Evolutionary conservation across 352 stramenopile species (phyloP).

Genomic region (Phytophthora pluvialis): DNA sequence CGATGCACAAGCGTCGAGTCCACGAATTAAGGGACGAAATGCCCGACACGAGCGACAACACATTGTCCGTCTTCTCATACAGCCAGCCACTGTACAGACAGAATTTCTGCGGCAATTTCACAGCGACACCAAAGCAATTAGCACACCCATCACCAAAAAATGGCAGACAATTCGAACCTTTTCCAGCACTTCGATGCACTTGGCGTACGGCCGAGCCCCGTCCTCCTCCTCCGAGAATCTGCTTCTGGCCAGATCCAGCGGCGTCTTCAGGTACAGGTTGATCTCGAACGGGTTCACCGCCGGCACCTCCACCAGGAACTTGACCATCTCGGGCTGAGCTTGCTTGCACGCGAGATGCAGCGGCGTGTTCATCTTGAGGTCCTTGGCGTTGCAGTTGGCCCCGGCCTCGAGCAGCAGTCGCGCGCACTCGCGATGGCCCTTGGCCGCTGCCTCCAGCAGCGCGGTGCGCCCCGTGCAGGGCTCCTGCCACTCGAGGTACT

Average conservation of each 20-base stretch:
- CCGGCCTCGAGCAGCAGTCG: slow-evolving; percentile 46
- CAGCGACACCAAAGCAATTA: slow-evolving; percentile 11
- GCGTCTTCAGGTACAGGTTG: slow-evolving; percentile 53
- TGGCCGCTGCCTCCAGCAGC: slow-evolving; percentile 47
- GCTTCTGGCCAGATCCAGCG: slow-evolving; percentile 51
- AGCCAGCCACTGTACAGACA: slow-evolving; percentile 69
- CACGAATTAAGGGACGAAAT: slow-evolving; percentile 72
- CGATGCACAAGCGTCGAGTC: slow-evolving; percentile 70
- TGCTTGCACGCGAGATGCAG: slow-evolving; percentile 64
- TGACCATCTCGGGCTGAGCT: slow-evolving; percentile 45
- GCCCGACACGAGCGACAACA: slow-evolving; percentile 63
- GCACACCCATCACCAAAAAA: neutral
- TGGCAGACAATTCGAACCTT: slow-evolving; percentile 37
- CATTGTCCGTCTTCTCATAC: slow-evolving; percentile 69
- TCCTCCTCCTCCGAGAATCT: slow-evolving; percentile 38
- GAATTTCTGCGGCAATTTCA: slow-evolving; percentile 41
- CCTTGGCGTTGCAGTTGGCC: slow-evolving; percentile 59
- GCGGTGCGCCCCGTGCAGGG: slow-evolving; percentile 51
- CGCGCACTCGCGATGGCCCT: slow-evolving; percentile 56
- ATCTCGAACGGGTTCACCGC: slow-evolving; percentile 50
- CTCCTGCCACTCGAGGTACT: slow-evolving; percentile 66
- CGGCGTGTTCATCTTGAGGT: slow-evolving; percentile 57
- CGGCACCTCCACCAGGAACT: slow-evolving; percentile 49
- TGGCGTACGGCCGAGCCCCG: slow-evolving; percentile 38
- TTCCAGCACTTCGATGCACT: slow-evolving; percentile 66